A percentile compares a stretch with the other conserved stretches of the same genome.
Evolutionary conservation across 768 basidiomycete genomes (phyloP).

Genomic region (Hygrophorus russula): DNA sequence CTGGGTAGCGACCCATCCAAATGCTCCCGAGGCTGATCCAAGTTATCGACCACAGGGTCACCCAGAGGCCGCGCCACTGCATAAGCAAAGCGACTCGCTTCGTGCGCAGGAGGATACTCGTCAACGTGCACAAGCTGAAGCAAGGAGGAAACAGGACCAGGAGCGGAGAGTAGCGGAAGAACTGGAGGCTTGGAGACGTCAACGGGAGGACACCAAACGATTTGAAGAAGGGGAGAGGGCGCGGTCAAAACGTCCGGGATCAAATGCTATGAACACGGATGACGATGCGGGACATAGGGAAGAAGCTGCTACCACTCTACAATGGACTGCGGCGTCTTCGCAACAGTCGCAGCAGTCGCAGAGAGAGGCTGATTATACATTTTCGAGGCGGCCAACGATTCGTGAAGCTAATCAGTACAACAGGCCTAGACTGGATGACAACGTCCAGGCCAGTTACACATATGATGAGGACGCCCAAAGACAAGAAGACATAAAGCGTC

Average conservation of each 20-base stretch:
- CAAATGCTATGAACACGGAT: too few relatives aligned
- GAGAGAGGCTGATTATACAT: conserved; percentile 6
- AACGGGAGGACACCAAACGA: conserved; percentile 19
- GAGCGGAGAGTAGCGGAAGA: conserved; percentile 21
- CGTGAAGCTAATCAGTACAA: background rate
- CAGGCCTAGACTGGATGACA: background rate
- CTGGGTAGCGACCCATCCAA: conserved; percentile 38
- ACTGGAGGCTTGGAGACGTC: conserved; percentile 24
- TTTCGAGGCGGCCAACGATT: conserved; percentile 1
- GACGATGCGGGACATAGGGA: conserved; percentile 2
- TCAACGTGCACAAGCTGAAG: conserved; percentile 12
- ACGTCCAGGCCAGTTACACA: background rate
- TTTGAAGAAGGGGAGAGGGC: conserved; percentile 24
- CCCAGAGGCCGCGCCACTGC: background rate
- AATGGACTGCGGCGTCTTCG: too few relatives aligned
- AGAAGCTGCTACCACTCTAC: conserved; percentile 12
- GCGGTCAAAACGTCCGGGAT: background rate
- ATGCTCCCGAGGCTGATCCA: conserved; percentile 18
- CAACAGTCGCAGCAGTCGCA: background rate
- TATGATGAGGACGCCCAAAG: background rate
- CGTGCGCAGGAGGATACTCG: conserved; percentile 12
- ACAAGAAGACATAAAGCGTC: conserved; percentile 14
- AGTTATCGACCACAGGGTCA: conserved; percentile 12
- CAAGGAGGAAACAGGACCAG: conserved; percentile 6
- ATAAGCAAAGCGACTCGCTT: conserved; percentile 2